Evolutionary conservation across 768 basidiomycete genomes (phyloP).

Genomic region (Termitomyces sp.): DNA sequence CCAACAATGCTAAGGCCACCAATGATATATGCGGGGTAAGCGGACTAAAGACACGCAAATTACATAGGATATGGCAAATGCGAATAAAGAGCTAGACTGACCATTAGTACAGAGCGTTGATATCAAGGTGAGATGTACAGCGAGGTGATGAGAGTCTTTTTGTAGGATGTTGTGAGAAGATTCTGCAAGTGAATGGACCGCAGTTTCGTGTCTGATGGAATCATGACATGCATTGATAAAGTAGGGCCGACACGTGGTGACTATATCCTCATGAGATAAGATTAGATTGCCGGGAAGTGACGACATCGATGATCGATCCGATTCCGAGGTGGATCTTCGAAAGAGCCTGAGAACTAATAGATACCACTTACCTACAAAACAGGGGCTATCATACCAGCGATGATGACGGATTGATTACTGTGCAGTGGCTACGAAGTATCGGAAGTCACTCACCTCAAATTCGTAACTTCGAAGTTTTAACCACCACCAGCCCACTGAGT

Average conservation of each 20-base stretch:
- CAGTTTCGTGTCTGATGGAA: background rate
- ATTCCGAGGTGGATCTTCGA: too few relatives aligned
- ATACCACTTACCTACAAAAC: background rate
- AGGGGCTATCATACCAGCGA: background rate
- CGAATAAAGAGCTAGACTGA: background rate
- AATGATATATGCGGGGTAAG: conserved; percentile 78
- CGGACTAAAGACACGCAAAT: conserved; percentile 49
- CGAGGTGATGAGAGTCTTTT: background rate
- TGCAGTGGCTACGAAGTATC: conserved; percentile 2
- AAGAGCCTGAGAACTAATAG: background rate
- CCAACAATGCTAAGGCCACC: conserved; percentile 76
- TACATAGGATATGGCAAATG: background rate
- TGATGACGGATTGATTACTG: conserved; percentile 4
- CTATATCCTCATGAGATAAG: conserved; percentile 1
- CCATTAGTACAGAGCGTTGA: background rate
- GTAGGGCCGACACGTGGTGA: background rate
- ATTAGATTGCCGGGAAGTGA: conserved; percentile 4
- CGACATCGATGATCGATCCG: background rate
- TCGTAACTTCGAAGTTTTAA: too few relatives aligned
- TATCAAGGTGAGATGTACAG: background rate
- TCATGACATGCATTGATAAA: background rate
- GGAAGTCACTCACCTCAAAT: conserved; percentile 1
- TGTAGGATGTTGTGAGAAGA: background rate
- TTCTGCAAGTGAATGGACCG: background rate
- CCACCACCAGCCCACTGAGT: too few relatives aligned